Evolutionary conservation across 164 flowering plant genomes (phyloP).

Genomic region (Platanus orientalis): DNA sequence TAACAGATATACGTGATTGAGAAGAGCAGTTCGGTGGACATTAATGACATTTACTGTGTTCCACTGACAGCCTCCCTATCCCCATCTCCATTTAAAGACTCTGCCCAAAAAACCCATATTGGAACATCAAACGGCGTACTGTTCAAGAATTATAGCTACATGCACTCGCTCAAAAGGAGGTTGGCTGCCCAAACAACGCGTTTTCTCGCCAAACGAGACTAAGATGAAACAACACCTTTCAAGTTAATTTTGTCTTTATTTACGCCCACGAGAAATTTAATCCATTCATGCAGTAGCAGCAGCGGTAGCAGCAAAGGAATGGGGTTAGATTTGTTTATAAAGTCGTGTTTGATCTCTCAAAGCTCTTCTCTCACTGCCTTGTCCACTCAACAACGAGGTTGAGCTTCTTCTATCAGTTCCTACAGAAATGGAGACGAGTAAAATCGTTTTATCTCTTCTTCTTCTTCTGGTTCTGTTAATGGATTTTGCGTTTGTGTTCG

Average conservation of each 20-base stretch:
- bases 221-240: not conserved
- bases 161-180: slow-evolving; percentile 14
- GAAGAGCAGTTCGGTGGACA: slow-evolving; percentile 14
- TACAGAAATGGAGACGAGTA: slow-evolving; percentile 11
- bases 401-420: not conserved
- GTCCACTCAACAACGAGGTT: not conserved
- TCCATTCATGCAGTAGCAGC: not conserved
- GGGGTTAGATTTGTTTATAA: not conserved
- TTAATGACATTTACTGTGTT: slow-evolving; percentile 4
- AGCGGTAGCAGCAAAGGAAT: not conserved
- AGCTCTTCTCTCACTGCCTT: not conserved
- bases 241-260: not conserved
- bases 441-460: not conserved
- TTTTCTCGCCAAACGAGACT: slow-evolving; percentile 13
- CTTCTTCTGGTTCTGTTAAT: slow-evolving; percentile 15
- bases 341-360: not conserved
- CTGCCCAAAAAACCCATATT: slow-evolving; percentile 5
- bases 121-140: not conserved
- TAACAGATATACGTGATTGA: not conserved
- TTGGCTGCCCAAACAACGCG: slow-evolving; percentile 10
- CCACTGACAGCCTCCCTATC: slow-evolving; percentile 1
- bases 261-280: not conserved
- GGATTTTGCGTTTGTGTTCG: slow-evolving; percentile 18
- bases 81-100: slow-evolving; percentile 3
- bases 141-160: slow-evolving; percentile 9